Base-by-base conservation (phyloP, 2,329 filamentous ascomycete species). In the Colletotrichum sidae region DNA sequence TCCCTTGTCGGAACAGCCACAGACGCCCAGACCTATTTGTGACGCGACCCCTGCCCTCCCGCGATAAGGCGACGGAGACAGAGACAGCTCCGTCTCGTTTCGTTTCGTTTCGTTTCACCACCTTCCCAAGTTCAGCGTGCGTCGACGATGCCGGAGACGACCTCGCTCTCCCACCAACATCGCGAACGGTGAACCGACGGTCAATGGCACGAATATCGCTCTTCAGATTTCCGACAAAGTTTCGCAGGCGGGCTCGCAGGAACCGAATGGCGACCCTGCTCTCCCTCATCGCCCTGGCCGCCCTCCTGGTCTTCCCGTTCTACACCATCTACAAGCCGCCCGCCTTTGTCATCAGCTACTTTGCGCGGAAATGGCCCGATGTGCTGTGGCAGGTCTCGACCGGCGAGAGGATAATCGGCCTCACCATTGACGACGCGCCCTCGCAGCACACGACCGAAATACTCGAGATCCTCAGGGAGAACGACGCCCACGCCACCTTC, bases 391-490 rank as follows among this genome's bases (percentile, higher is more conserved):
- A 92, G 69, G 84, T 92, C 47, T 71, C 73, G 38, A 83, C 85
- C 1, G 71, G 79, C 8, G 79, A 86, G 52, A 92, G 90, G 72
- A 78, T 95, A 34, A 83, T 97, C 15, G 94, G 92, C 0, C 83
- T 97, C 44, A 97, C 93, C 1, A 90, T 97, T 72, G 94, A 97
- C 80, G 94, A 97, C 78, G 91, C 89, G 35, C 94, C 94, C 0
- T 94, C 91, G 2, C 78, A 84, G 47, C 84, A 92, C 75, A 96
- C 94, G 2, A 73, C 78, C 49, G 86, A 89, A 60, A 94, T 97
- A 65, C 79, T 94, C 59, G 79, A 87, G 47, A 79, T 92, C 0
- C 82, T 97, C n/a, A 80, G 83, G 57, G 81, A 82, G 33, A 84
- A 93, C 72, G 83, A 85, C 61, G 92, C 90, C 12, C 87, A 83